Evolutionary conservation across 2,329 filamentous ascomycete genomes (phyloP).

Genomic region (Calonectria pseudoturangicola): DNA sequence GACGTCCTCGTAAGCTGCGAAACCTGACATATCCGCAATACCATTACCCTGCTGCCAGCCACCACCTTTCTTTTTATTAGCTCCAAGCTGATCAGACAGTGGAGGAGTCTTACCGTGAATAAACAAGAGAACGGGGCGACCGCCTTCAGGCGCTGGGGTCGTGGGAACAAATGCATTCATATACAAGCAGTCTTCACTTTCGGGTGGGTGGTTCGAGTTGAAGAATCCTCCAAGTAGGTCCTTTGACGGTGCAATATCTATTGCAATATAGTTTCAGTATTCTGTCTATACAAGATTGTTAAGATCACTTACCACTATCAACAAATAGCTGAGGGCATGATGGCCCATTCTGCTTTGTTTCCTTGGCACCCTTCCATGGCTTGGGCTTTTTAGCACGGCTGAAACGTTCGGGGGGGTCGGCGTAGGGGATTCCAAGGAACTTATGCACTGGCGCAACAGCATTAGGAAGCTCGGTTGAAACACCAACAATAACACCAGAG

Average conservation of each 20-base stretch:
- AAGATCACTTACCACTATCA: slow-evolving; percentile 37
- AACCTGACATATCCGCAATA: slow-evolving; percentile 48
- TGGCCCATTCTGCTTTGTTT: slow-evolving; percentile 42
- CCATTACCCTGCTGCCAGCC: slow-evolving; percentile 53
- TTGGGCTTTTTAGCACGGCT: slow-evolving; percentile 35
- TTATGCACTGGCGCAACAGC: slow-evolving; percentile 44
- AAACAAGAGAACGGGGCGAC: slow-evolving; percentile 52
- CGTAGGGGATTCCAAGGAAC: slow-evolving; percentile 51
- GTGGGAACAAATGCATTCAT: slow-evolving; percentile 55
- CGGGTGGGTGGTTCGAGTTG: slow-evolving; percentile 36
- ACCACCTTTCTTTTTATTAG: slow-evolving; percentile 31
- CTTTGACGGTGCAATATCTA: slow-evolving; percentile 47
- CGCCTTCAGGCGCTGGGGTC: slow-evolving; percentile 18
- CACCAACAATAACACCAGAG: slow-evolving; percentile 45
- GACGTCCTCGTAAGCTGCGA: slow-evolving; percentile 54
- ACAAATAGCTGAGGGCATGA: slow-evolving; percentile 48
- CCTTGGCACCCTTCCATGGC: slow-evolving; percentile 42
- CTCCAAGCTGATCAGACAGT: too few species aligned
- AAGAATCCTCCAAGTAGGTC: slow-evolving; percentile 50
- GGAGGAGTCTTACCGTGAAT: slow-evolving; percentile 42
- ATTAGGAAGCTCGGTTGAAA: slow-evolving; percentile 42
- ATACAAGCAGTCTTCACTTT: slow-evolving; percentile 56
- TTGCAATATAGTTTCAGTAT: background rate
- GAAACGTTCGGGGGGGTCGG: slow-evolving; percentile 45
- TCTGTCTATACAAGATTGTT: background rate